Percentiles rank a stretch among this genome's conserved stretches.
phyloP scores from a whole-genome alignment of 2,329 filamentous ascomycete genomes.

The Colletotrichum sp. region DNA sequence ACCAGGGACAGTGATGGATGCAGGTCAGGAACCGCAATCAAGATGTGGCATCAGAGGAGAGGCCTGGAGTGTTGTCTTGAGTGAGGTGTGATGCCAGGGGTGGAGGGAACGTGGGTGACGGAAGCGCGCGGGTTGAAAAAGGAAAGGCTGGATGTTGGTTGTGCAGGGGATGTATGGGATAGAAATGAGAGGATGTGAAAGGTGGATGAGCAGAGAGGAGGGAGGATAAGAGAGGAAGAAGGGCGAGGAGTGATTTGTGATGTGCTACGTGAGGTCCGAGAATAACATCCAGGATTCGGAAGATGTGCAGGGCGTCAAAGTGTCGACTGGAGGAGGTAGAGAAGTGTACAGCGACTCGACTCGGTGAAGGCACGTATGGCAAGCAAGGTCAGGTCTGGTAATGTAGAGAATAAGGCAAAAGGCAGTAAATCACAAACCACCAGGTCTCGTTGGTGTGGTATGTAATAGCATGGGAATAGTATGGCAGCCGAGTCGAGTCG shows the following conservation, averaged over 20 bases:
- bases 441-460: background rate
- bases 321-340: background rate
- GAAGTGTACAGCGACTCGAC: background rate
- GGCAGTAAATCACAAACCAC: background rate
- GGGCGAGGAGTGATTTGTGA: background rate
- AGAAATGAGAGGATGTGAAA: background rate
- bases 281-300: constrained; percentile 17
- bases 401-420: background rate
- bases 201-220: background rate
- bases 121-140: constrained; percentile 13
- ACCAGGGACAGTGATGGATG: constrained; percentile 14
- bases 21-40: constrained; percentile 12
- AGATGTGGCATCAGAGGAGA: constrained; percentile 17
- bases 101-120: constrained; percentile 15
- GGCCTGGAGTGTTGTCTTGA: background rate
- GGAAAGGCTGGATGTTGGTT: constrained; percentile 13
- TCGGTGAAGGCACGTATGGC: background rate
- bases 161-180: background rate
- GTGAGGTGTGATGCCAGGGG: background rate
- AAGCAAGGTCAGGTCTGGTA: background rate
- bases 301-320: background rate
- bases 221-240: background rate
- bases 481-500: background rate
- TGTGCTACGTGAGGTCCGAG: constrained; percentile 19
- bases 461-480: background rate